Evolutionary conservation across 352 stramenopile genomes (phyloP).

Genomic region (Globisporangium cylindrosporum): DNA sequence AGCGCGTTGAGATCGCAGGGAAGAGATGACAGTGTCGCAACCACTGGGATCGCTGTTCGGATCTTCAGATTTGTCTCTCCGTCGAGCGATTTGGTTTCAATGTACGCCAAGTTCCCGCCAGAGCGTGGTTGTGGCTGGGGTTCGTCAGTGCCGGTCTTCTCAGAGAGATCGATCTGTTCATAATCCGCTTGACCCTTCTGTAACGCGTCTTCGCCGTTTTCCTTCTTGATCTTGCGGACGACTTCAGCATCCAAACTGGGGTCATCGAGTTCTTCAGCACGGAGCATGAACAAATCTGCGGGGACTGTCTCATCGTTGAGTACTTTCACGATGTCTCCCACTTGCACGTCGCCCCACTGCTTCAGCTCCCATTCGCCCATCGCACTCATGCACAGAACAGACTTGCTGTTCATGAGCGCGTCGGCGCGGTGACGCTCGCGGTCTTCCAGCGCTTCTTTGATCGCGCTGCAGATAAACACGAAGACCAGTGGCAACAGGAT

Average conservation of each 20-base stretch:
- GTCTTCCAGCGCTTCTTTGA: conserved; percentile 85
- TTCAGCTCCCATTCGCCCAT: conserved; percentile 44
- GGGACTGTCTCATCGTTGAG: conserved; percentile 60
- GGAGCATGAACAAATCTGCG: conserved; percentile 72
- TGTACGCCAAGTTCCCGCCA: conserved; percentile 60
- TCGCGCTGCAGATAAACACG: conserved; percentile 77
- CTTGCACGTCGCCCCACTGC: conserved; percentile 62
- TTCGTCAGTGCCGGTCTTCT: neutral
- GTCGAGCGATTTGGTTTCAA: conserved; percentile 85
- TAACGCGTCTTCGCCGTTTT: neutral
- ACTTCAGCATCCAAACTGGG: conserved; percentile 28
- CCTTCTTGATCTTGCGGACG: conserved; percentile 4
- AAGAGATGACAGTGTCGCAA: conserved; percentile 31
- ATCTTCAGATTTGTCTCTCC: conserved; percentile 87
- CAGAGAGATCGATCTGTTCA: conserved; percentile 14
- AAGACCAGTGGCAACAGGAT: conserved; percentile 70
- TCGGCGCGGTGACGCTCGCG: conserved; percentile 76
- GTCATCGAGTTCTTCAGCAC: conserved; percentile 48
- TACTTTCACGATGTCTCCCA: conserved; percentile 84
- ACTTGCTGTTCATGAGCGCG: conserved; percentile 62
- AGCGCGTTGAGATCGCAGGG: conserved; percentile 40
- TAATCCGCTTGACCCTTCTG: conserved; percentile 8
- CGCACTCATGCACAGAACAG: conserved; percentile 43
- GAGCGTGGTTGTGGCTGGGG: conserved; percentile 16
- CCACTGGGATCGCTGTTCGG: conserved; percentile 59